Percentiles rank a stretch among this genome's conserved stretches.
phyloP scores from a whole-genome alignment of 2,329 filamentous ascomycete genomes.

The Penicillium hordei region DNA sequence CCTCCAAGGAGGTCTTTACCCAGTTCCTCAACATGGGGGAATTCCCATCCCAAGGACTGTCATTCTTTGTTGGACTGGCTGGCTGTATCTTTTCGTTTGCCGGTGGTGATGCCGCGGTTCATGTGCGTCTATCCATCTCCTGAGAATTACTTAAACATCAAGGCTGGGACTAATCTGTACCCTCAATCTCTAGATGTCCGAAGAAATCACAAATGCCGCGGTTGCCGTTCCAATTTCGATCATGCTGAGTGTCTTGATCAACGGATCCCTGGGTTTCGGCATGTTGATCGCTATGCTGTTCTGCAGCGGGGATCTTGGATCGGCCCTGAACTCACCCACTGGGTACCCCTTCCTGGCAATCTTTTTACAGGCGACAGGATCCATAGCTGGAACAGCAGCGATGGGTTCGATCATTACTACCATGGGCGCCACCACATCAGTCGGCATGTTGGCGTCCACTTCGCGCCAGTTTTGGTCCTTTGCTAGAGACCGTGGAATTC shows the following conservation, averaged over 20 bases:
- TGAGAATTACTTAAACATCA: not conserved
- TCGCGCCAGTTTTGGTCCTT: constrained; percentile 42
- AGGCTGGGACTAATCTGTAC: not conserved
- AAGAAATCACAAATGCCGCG: constrained; percentile 43
- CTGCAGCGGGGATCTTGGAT: constrained; percentile 37
- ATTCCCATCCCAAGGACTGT: constrained; percentile 46
- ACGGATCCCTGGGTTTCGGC: constrained; percentile 38
- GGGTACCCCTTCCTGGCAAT: constrained; percentile 40
- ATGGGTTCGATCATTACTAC: constrained; percentile 31
- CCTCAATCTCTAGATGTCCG: constrained; percentile 29
- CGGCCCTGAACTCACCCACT: constrained; percentile 26
- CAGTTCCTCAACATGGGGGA: constrained; percentile 49
- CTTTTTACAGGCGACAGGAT: constrained; percentile 33
- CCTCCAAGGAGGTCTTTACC: constrained; percentile 47
- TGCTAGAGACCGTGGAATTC: constrained; percentile 28
- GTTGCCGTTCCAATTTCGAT: constrained; percentile 39
- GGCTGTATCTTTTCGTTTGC: constrained; percentile 40
- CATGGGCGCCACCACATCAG: constrained; percentile 32
- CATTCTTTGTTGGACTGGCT: constrained; percentile 39
- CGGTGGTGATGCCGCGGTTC: constrained; percentile 40
- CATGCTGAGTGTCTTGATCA: constrained; percentile 38
- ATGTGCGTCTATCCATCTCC: constrained; percentile 29
- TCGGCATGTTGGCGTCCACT: constrained; percentile 45
- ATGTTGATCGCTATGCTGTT: constrained; percentile 43
- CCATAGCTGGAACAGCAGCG: constrained; percentile 25